Conservation (phyloP, 2,329 filamentous ascomycete species). For the Pseudogymnoascus sp. region DNA sequence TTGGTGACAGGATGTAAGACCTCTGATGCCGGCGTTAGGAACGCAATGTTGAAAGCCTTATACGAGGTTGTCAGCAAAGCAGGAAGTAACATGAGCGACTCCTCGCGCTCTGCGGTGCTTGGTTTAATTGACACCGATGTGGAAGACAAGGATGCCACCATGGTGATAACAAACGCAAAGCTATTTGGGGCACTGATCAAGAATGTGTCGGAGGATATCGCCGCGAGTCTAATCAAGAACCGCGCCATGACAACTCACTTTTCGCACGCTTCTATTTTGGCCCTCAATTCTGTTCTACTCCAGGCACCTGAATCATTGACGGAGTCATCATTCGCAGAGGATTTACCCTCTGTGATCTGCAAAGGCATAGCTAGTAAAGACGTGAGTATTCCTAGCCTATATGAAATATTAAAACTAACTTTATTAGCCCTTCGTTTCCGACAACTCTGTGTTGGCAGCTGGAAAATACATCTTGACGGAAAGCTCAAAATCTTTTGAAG, state of each 20-base stretch:
- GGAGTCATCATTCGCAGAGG: slow-evolving; percentile 56
- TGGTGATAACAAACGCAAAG: slow-evolving; percentile 84
- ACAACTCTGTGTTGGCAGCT: slow-evolving; percentile 80
- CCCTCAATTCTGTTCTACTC: slow-evolving; percentile 78
- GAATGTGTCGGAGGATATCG: slow-evolving; percentile 67
- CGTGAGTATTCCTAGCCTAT: slow-evolving; percentile 41
- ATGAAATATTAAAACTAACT: slow-evolving; percentile 19
- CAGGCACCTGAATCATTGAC: slow-evolving; percentile 67
- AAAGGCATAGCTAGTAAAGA: slow-evolving; percentile 70
- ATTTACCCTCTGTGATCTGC: slow-evolving; percentile 67
- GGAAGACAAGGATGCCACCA: slow-evolving; percentile 64
- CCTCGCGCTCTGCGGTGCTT: slow-evolving; percentile 77
- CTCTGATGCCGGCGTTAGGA: slow-evolving; percentile 73
- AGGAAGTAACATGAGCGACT: slow-evolving; percentile 87
- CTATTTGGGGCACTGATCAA: slow-evolving; percentile 84
- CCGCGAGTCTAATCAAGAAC: slow-evolving; percentile 50
- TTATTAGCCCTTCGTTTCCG: slow-evolving; percentile 65
- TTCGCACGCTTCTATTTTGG: slow-evolving; percentile 70
- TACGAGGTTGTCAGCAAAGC: slow-evolving; percentile 96
- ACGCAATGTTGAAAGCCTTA: slow-evolving; percentile 92
- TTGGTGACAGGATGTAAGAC: slow-evolving; percentile 95
- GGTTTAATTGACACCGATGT: slow-evolving; percentile 78
- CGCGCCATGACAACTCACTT: slow-evolving; percentile 71
- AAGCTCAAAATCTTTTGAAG: slow-evolving; percentile 62
- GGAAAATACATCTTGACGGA: slow-evolving; percentile 79